These are phyloP conservation scores for Chlorella sp. DNA, from an alignment of 139 green algal genomes.

Conservation along the genomic window DNA sequence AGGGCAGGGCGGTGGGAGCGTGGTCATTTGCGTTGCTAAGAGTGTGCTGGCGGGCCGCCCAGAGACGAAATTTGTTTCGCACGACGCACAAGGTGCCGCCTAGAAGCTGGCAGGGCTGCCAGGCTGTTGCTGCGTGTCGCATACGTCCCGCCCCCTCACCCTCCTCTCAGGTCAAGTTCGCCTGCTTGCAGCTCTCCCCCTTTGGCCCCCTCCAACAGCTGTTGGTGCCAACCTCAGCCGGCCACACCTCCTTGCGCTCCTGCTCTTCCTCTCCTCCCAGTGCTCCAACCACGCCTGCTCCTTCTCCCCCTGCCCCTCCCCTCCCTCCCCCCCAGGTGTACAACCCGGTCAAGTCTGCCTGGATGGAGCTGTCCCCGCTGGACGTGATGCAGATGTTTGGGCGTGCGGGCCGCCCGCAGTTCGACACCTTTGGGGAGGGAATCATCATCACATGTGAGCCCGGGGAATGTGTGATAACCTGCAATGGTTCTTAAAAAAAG, in stretches of 20 bases:
- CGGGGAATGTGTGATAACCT: no score
- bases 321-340: constrained; percentile 81
- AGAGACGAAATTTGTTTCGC: no score
- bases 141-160: no score
- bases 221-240: no score
- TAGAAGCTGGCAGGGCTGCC: no score
- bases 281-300: background rate
- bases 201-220: background rate
- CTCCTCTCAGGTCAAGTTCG: no score
- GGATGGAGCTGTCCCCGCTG: constrained; percentile 93
- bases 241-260: background rate
- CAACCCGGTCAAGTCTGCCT: constrained; percentile 92
- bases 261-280: background rate
- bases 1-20: background rate
- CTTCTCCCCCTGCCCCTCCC: background rate
- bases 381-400: constrained; percentile 99
- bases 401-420: constrained; percentile 95
- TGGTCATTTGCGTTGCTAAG: no score
- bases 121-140: no score
- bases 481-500: no score
- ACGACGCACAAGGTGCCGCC: no score
- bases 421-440: constrained; percentile 94
- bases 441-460: constrained; percentile 93
- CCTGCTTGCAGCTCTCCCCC: background rate
- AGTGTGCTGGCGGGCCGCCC: no score